Base-by-base conservation (phyloP, 108 stramenopile species). In the Skeletonema tropicum region DNA sequence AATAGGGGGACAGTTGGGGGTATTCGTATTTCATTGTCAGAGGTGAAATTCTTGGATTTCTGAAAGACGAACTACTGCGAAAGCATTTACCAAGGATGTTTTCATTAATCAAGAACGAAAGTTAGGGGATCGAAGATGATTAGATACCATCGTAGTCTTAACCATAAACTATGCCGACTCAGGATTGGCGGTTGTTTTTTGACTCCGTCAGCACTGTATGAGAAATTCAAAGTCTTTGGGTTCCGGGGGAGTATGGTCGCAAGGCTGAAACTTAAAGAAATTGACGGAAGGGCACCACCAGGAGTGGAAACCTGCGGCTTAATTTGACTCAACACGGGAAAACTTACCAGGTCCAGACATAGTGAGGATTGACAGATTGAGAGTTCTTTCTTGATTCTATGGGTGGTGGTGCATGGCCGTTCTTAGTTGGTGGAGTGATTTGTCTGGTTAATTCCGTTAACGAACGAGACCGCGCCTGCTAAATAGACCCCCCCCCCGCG, bases 71-170 rank as follows among this genome's bases (percentile, higher is more conserved):
- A 96, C 97, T 94, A 95, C 95, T 95, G 96, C 96, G 94, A 97
- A 97, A 95, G 96, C 94, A 96, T 96, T 96, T 94, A 94, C 89
- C 95, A 96, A 96, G 97, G 94, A 97, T 94, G 94, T 97, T 96
- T 96, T 96, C 93, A 96, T 94, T 95, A 96, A 97, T 97, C 95
- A 97, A 97, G 95, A 97, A 95, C 97, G 95, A 97, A 96, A 95
- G 92, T 95, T 92, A 93, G 93, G 97, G 93, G 95, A 96, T 96
- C 94, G 93, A 98, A 98, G 97, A 98, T 95, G 97, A 97, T 97
- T 94, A 98, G 96, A 98, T 98, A 96, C 97, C 97, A 94, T 98
- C 97, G 95, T 97, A 98, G 96, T 96, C 95, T 97, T 94, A 94
- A 97, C 97, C 95, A 96, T 97, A 97, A 96, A 96, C 97, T 94